Evolutionary conservation across 345 rosid species (phyloP), one percentile per base, ranked within the genome.

Genomic region (Citrus hindsii): DNA sequence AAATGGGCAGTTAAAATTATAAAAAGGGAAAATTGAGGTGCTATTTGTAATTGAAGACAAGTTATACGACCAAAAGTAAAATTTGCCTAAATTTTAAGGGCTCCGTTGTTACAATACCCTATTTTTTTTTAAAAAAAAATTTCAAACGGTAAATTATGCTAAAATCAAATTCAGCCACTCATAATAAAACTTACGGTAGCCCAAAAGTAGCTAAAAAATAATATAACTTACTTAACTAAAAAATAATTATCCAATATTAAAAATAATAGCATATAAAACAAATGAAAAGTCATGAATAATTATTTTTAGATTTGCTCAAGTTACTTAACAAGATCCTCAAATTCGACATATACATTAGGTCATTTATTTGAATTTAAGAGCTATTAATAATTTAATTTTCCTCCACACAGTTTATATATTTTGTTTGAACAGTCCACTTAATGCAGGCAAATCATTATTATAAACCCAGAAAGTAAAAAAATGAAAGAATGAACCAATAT

Each of bases 401-500:
- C 62, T 22, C 62, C 62, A 8, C 62, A 8, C 7, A 24, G 27
- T 59, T 6, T 24, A 22, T 59, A 59, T 59, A 59, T 22, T n/a
- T 59, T 59, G 4, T n/a, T 59, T 59, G 2, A 59, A 59, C 62
- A 3, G 62, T 59, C 24, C 25, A 9, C 62, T 59, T n/a, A 7
- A 7, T 9, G 28, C 14, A n/a, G 28, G 27, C 27, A 22, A 58
- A 21, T 59, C 12, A 22, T 22, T n/a, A 24, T 59, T 22, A 19
- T 22, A 28, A 69, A 13, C 3, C 9, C 56, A 69, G 22, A 13
- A 42, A 69, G 24, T 38, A 40, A 37, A 5, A 25, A 6, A 37
- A 63, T 22, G 35, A 64, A 46, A 64, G 62, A 75, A 65, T 75
- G 6, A 75, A 46, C 48, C 27, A 75, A 75, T 25, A 58, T 69